Base-by-base conservation (phyloP, 371 early-diverging fungal species). In the Actinomortierella wolfii region DNA sequence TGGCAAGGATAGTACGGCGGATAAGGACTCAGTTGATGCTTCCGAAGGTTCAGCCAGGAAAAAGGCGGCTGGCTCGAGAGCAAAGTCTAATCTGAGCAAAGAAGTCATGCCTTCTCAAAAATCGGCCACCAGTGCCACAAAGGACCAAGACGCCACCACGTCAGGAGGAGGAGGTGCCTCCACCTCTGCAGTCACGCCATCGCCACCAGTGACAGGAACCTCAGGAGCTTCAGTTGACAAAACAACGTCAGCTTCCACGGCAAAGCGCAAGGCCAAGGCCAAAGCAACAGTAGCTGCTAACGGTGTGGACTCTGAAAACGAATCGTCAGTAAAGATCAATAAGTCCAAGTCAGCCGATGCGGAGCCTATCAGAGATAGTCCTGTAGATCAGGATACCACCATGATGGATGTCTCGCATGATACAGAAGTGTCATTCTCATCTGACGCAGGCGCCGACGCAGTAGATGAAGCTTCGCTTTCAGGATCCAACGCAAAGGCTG, bases 11-110 rank as follows among this genome's bases (percentile, higher is more conserved):
- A 23, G 40, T 15, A 41, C 48, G n/a, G 55, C 61, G 21, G 57
- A 34, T 45, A 76, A 70, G 51, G 70, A 76, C 25, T 65, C 70
- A 15, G 70, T 67, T 40, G 63, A 64, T 43, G 70, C 67, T 25
- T 51, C 70, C n/a, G 66, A 69, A 29, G 51, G 59, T 13, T 42
- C 54, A n/a, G 18, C 57, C 13, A 29, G 41, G 8, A 76, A 76
- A 25, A 69, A 64, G 47, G 14, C 43, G 6, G 28, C 54, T 8
- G 15, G 28, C n/a, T 28, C 56, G 6, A 55, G 62, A 41, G 43
- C 76, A 1, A 76, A 69, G 40, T 20, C 61, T 0, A 18, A 51
- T 18, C 69, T 69, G 55, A 45, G 29, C 20, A 48, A 56, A 13
- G 46, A 54, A 8, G 51, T 29, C 44, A 43, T 42, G 1, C 0